Percentiles rank a stretch among this genome's conserved stretches.
Conservation (phyloP, 106 monocot species). For the Triglochin maritima region DNA sequence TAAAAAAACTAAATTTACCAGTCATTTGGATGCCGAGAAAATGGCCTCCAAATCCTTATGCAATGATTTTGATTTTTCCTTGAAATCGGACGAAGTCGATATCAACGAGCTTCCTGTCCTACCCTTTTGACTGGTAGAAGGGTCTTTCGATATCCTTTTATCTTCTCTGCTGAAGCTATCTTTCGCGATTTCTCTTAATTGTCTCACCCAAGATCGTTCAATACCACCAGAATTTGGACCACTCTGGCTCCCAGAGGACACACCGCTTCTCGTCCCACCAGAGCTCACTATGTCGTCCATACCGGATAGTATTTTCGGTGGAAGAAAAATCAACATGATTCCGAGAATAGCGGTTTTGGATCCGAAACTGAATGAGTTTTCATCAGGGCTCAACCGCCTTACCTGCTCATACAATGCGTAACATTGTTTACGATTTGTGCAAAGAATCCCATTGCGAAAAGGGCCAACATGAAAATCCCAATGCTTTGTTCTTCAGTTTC, state of each 20-base stretch:
- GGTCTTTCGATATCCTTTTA: constrained; percentile 13
- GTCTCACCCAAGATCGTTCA: constrained; percentile 75
- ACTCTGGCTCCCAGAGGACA: neutral
- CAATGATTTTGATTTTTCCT: constrained; percentile 29
- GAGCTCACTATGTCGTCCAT: constrained; percentile 24
- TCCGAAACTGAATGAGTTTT: constrained; percentile 37
- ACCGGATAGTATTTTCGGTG: constrained; percentile 13
- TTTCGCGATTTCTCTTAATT: constrained; percentile 77
- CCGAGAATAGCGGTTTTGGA: constrained; percentile 39
- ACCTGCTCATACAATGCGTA: constrained; percentile 68
- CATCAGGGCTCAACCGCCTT: constrained; percentile 27
- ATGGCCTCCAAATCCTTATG: constrained; percentile 82
- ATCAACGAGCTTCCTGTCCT: constrained; percentile 44
- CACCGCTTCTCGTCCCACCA: constrained; percentile 1
- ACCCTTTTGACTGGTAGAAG: constrained; percentile 36
- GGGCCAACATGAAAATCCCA: constrained; percentile 47
- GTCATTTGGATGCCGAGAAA: constrained; percentile 41
- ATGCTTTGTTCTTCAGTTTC: constrained; percentile 19
- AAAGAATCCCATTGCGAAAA: constrained; percentile 30
- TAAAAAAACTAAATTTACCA: no score
- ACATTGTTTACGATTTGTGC: constrained; percentile 66
- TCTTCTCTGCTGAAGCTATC: constrained; percentile 75
- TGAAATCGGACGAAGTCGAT: constrained; percentile 42
- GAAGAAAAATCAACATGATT: constrained; percentile 39
- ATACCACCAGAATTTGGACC: constrained; percentile 8